Percentiles rank a stretch among this genome's conserved stretches.
Conservation (phyloP, 495 filamentous ascomycete species). For the Aspergillus mulundensis region DNA sequence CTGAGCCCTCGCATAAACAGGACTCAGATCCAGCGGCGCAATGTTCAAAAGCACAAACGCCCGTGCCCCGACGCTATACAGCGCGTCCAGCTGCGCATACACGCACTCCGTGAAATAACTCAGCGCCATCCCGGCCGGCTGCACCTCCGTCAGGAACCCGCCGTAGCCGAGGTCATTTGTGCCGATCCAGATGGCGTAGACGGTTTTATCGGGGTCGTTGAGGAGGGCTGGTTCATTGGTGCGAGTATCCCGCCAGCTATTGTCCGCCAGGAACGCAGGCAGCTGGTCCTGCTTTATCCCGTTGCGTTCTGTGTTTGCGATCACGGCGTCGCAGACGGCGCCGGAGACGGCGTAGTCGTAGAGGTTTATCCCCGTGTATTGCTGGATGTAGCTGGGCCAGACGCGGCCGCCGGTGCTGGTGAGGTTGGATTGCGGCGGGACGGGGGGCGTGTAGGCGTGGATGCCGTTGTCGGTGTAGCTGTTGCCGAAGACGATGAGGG, state of each 20-base stretch:
- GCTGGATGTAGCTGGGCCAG: constrained; percentile 60
- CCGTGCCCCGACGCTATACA: constrained; percentile 60
- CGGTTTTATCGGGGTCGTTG: constrained; percentile 50
- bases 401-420: constrained; percentile 49
- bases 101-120: constrained; percentile 60
- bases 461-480: constrained; percentile 66
- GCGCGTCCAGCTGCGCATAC: constrained; percentile 49
- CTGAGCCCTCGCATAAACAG: constrained; percentile 51
- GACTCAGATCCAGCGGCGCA: constrained; percentile 55
- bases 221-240: constrained; percentile 45
- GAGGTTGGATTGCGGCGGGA: background rate
- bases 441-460: constrained; percentile 25
- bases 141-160: constrained; percentile 57
- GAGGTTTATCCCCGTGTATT: constrained; percentile 50
- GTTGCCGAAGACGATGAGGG: constrained; percentile 58
- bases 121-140: constrained; percentile 52
- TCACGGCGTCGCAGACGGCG: constrained; percentile 56
- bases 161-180: constrained; percentile 66
- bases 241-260: constrained; percentile 30
- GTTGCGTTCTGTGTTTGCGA: constrained; percentile 56
- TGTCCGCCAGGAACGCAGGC: constrained; percentile 59
- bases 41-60: constrained; percentile 64
- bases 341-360: constrained; percentile 69
- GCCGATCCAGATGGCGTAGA: constrained; percentile 71
- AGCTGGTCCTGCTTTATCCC: constrained; percentile 39